Conservation (phyloP, 2,329 filamentous ascomycete genomes). For the Aspergillus fumigatus region DNA sequence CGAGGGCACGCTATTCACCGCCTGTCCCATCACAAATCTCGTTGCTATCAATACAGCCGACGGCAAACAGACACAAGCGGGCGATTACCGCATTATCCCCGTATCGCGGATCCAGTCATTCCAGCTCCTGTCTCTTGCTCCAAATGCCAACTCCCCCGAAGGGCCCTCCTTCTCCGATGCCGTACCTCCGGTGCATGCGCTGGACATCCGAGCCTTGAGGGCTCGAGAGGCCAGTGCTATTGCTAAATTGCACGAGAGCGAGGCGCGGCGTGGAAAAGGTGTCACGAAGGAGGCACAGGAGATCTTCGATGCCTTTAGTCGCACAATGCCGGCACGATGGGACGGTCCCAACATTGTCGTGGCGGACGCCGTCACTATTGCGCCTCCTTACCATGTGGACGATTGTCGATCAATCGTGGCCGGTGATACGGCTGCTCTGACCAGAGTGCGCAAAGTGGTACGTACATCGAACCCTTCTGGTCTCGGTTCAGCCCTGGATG, state of each 20-base stretch:
- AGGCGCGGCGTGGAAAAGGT: slow-evolving; percentile 56
- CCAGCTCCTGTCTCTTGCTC: slow-evolving; percentile 47
- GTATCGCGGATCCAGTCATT: slow-evolving; percentile 56
- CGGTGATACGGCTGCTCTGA: slow-evolving; percentile 39
- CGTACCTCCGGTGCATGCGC: slow-evolving; percentile 37
- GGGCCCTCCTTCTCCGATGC: slow-evolving; percentile 46
- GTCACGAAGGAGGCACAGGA: slow-evolving; percentile 60
- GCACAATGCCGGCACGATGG: slow-evolving; percentile 59
- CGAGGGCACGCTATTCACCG: slow-evolving; percentile 60
- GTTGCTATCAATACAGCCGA: slow-evolving; percentile 55
- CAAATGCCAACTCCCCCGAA: slow-evolving; percentile 26
- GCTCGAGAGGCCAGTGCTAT: slow-evolving; percentile 54
- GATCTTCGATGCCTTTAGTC: slow-evolving; percentile 57
- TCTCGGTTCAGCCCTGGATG: not conserved
- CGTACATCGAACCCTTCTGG: slow-evolving; percentile 18
- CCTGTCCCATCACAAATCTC: slow-evolving; percentile 57
- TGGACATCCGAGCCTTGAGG: slow-evolving; percentile 53
- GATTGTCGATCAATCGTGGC: slow-evolving; percentile 45
- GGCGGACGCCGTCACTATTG: slow-evolving; percentile 56
- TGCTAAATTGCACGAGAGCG: slow-evolving; percentile 52
- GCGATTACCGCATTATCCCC: slow-evolving; percentile 59
- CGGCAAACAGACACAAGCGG: slow-evolving; percentile 38
- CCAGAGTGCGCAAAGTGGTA: slow-evolving; percentile 47
- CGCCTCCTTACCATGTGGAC: slow-evolving; percentile 54
- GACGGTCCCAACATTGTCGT: slow-evolving; percentile 56